Evolutionary conservation across 768 basidiomycete genomes (phyloP), one percentile per base, ranked within the genome.

Genomic region (Clitopilus hobsonii): DNA sequence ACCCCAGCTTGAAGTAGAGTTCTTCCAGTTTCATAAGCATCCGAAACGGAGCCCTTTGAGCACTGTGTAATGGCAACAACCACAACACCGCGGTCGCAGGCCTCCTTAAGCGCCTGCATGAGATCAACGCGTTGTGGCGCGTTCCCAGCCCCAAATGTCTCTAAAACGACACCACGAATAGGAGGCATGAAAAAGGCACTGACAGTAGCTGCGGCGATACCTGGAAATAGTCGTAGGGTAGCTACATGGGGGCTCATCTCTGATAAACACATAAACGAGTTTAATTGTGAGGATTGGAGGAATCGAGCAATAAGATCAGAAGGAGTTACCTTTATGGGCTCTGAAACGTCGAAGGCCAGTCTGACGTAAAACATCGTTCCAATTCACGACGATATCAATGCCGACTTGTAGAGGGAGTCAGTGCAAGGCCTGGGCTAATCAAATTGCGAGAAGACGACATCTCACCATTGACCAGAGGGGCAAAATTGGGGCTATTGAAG

Each of bases 61-160:
- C 95, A 97, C 63, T 98, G 95, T 0, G 92, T 86, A 50, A 97
- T 94, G 10, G 94, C 91, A 32, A 98, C 92, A 49, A 98, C 82
- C 52, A 96, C 83, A 1, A 95, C 80, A 8, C 91, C 93, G 1
- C 88, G 81, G 54, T 87, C 82, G 58, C 89, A 91, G 1, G 94
- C 93, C 54, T 89, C 85, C 59, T 84, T 85, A 55, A 97, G 75
- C 0, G 84, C 86, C n/a, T 78, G 68, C 65, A 90, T 79, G 18
- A 97, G 71, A 60, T 94, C 93, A 49, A 77, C 56, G 11, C 90
- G 80, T 61, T 92, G 87, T 0, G 95, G 94, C 8, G 93, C 91
- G 69, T 98, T 98, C 0, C 95, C 95, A 1, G 93, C 86, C 6
- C 95, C 95, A 67, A 91, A 98, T 1, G 90, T 92, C 66, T 96